Conservation (phyloP, 306 rosid genomes). For the Alnus glutinosa region DNA sequence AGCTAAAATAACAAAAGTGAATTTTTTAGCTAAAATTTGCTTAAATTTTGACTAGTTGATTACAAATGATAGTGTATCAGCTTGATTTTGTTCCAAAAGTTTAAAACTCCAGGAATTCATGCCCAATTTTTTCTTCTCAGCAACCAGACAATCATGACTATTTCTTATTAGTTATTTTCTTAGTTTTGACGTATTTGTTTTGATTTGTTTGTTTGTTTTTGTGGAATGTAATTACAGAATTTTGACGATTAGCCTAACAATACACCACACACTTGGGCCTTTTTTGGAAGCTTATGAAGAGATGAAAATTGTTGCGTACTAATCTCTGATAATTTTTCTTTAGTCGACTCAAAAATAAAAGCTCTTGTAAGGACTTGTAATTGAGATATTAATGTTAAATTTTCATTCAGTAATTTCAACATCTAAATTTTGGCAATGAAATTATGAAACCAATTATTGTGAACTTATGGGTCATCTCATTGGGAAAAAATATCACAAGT, state of each 20-base stretch:
- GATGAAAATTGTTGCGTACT: background rate
- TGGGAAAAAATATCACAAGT: background rate
- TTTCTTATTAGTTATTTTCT: background rate
- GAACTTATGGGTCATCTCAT: background rate
- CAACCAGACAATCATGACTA: background rate
- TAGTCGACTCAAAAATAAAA: background rate
- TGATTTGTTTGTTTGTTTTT: background rate
- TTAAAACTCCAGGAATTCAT: background rate
- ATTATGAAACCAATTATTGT: too few relatives aligned
- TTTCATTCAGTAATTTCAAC: too few relatives aligned
- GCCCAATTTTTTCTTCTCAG: background rate
- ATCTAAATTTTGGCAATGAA: too few relatives aligned
- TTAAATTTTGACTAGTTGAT: too few relatives aligned
- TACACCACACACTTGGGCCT: background rate
- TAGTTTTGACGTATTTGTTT: background rate
- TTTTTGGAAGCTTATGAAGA: background rate
- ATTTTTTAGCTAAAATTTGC: too few relatives aligned
- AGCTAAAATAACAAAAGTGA: background rate
- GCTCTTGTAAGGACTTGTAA: background rate
- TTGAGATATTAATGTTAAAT: background rate
- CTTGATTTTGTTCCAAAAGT: background rate
- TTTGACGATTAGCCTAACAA: background rate
- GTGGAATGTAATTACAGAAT: background rate
- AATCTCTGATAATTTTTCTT: background rate
- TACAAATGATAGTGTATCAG: background rate